Base-by-base conservation (phyloP, 2,329 filamentous ascomycete genomes). In the Aphanocladium album region DNA sequence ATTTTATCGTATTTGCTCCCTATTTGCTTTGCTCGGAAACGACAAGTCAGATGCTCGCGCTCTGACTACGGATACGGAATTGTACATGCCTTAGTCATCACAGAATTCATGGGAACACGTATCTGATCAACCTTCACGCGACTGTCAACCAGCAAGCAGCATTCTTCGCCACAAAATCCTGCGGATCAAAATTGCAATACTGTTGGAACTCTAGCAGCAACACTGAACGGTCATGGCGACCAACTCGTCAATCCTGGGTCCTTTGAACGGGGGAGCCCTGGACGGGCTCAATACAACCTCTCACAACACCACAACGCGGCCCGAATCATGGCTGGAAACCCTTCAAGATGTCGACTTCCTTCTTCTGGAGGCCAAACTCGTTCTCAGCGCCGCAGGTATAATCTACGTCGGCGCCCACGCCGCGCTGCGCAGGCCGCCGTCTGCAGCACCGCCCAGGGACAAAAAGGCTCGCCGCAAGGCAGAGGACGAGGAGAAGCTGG, bases 361-460 rank as follows among this genome's bases (percentile, higher is more conserved):
- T 41, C 52, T 77, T 1, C 72, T 84, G 12, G 76, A 83, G 63
- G 61, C 70, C 17, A 78, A 79, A 64, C 77, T 85, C 50, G 72
- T 84, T 60, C 69, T 87, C 62, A 88, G 90, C 30, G 88, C 92
- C 16, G 74, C 96, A 17, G 86, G 89, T 64, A 90, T 92, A 57
- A 96, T 97, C 70, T 95, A 90, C 74, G 81, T 91, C 5, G 90
- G 90, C 52, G 86, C 92, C 9, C 90, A 96, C 73, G 90, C 89
- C n/a, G 89, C 93, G 1, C 83, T 98, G 21, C 87, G 89, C 16
- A 84, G 91, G 19, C 93, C 93, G 1, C 86, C 89, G 0, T 96
- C 93, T 1, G 93, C 93, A 1, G 87, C 79, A 2, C 82, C 85
- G 1, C 70, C 79, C 14, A 84, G 83, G 68, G 77, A 77, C 60